Evolutionary conservation across 2,329 filamentous ascomycete genomes (phyloP), one percentile per base, ranked within the genome.

Genomic region (Cytospora piceae): DNA sequence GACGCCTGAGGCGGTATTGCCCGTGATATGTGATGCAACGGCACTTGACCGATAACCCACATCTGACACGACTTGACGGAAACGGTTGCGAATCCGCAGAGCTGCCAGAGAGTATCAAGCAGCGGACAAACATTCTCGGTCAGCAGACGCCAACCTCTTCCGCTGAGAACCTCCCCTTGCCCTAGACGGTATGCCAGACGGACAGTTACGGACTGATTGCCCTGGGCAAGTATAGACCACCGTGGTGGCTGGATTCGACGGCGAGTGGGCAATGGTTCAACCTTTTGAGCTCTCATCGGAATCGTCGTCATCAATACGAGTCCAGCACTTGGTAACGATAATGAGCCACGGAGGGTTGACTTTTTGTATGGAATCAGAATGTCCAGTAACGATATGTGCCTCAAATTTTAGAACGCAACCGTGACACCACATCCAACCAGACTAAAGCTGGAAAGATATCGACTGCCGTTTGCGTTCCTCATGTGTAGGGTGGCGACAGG

Each of bases 31-130:
- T 76, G 73, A 0, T 77, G 77, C 61, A 71, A 55, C 42, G 84
- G 85, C 0, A 69, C 79, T 1, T 76, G 84, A 2, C 85, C 85
- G 0, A 81, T 78, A 65, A 85, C 88, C 81, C 84, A 87, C 73
- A 80, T 87, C 68, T 87, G 83, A 77, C 85, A 88, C 70, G 85
- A 85, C 49, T 81, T 79, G 29, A 74, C 71, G 4, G 86, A 88
- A 70, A 72, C 74, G 3, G 83, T 80, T 0, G 74, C 87, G 6
- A 76, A 78, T 27, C 81, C 81, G 0, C 78, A 81, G 68, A 87
- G 87, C 73, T 85, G 85, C 71, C 73, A 84, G 81, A 81, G 52
- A 81, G 3, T 29, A 29, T 84, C 69, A 85, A 59, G 76, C 80
- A 85, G 73, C 85, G 83, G 83, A 80, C 82, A 0, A 81, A 80